phyloP scores from a whole-genome alignment of 2,329 filamentous ascomycete species.

The Dactylellina parvicollis region DNA sequence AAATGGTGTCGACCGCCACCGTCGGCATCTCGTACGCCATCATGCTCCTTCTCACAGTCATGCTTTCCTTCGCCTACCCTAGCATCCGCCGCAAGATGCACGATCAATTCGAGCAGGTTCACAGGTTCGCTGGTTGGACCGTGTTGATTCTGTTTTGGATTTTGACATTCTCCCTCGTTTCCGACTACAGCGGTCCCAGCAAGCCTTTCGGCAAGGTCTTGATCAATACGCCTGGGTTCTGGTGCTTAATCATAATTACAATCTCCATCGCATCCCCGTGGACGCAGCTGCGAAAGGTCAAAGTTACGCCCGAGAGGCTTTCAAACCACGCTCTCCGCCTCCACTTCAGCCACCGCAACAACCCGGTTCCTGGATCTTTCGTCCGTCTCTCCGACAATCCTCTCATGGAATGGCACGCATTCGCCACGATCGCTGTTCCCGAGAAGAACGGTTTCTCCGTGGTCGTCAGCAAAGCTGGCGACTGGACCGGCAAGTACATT shows the following conservation, averaged over 20 bases:
- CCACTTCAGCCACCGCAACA: slow-evolving; percentile 72
- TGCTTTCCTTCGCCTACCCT: slow-evolving; percentile 73
- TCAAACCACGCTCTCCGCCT: slow-evolving; percentile 78
- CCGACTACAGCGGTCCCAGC: slow-evolving; percentile 59
- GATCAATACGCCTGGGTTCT: slow-evolving; percentile 68
- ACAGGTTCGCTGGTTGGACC: slow-evolving; percentile 79
- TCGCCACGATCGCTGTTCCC: slow-evolving; percentile 75
- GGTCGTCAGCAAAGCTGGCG: slow-evolving; percentile 76
- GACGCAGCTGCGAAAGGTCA: slow-evolving; percentile 74
- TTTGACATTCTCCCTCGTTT: slow-evolving; percentile 67
- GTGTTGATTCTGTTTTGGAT: slow-evolving; percentile 73
- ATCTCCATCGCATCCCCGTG: slow-evolving; percentile 76
- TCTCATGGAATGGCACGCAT: slow-evolving; percentile 77
- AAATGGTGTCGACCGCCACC: slow-evolving; percentile 61
- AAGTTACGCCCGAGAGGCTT: slow-evolving; percentile 73
- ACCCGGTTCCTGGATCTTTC: slow-evolving; percentile 68
- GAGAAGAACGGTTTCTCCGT: slow-evolving; percentile 71
- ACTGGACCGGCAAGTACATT: slow-evolving; percentile 77
- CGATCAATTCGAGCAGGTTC: slow-evolving; percentile 75
- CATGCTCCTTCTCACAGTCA: slow-evolving; percentile 68
- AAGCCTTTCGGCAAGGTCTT: slow-evolving; percentile 59
- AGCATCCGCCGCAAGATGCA: slow-evolving; percentile 71
- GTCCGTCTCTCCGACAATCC: slow-evolving; percentile 72
- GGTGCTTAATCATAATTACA: slow-evolving; percentile 74
- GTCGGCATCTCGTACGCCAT: slow-evolving; percentile 69